Evolutionary conservation across 2,329 filamentous ascomycete species (phyloP), one percentile per base, ranked within the genome.

Genomic region (Scedosporium dehoogii): DNA sequence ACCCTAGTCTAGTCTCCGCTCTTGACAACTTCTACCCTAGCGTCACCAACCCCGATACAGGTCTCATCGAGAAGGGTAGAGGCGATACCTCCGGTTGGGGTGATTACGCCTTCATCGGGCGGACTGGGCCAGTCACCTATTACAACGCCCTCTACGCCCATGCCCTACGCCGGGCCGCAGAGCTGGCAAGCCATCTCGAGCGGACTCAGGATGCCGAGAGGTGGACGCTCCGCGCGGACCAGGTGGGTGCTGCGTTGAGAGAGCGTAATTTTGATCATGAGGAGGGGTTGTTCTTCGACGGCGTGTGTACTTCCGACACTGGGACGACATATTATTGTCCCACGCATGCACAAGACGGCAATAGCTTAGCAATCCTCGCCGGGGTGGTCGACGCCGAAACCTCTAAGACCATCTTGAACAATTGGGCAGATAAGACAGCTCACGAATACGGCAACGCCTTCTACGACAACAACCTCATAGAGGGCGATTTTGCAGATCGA

Each of bases 81-180:
- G 59, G 58, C n/a, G 66, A 63, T 0, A 64, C 65, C 7, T 58
- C 63, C 16, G 72, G 71, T 1, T 80, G 80, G 63, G 80, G 80
- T 3, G 80, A 83, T 67, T 83, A 78, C 65, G 80, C 79, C 0
- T 83, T 83, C 65, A 68, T 82, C 1, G 73, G 73, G 1, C 74
- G 80, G 3, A 73, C 69, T 21, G 80, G 80, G 0, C 70, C 77
- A 1, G 75, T 81, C 23, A 80, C 78, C 0, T 83, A 83, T 64
- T 82, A 81, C 73, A 83, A 79, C 63, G 78, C 78, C 0, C 71
- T 82, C 3, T 81, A 82, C 62, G 74, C 79, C 3, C 71, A 77
- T 6, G 78, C 79, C 0, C 71, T 82, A 0, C 67, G 70, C 1
- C 72, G 74, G 16, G 77, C 78, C 5, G 77, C 79, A 1, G 68